Evolutionary conservation across 106 monocot genomes (phyloP), one percentile per base, ranked within the genome.

Genomic region (Apostasia ramifera): DNA sequence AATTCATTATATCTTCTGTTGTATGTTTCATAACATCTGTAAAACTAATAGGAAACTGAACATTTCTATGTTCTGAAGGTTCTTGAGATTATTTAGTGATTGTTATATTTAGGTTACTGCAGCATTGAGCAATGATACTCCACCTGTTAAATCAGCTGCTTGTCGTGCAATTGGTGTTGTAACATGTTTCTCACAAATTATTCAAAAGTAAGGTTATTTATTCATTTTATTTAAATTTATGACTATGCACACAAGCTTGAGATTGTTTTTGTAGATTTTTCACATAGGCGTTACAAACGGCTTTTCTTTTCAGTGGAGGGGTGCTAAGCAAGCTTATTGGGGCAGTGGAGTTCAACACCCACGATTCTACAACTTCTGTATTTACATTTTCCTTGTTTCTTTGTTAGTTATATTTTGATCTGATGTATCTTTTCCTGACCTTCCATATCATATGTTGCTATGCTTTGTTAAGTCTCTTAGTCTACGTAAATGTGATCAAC

Each of bases 101-200:
- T 57, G 54, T 60, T 50, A 8, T 57, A 43, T 76, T 59, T 67
- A 98, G 98, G 53, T 90, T 57, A 47, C 67, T 77, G 84, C 86
- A 66, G 85, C 90, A 58, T 9, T 78, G 12, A 80, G 77, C 54
- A 93, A 93, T 73, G 53, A 71, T 15, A 64, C 72, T 66, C 74
- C 93, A 69, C 77, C 81, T 44, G 89, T 93, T 49, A 92, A 83
- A 73, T 84, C 98, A 66, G 87, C 93, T 80, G 92, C 93, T 68
- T 98, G 98, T 63, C 82, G 98, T 60, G 98, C 87, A 57, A 79
- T 98, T 76, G 98, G 98, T 70, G 88, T 98, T 12, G 56, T 98
- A 60, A 44, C 83, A 70, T 84, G 81, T 75, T 98, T 98, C 65
- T 66, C 83, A 10, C 70, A 75, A 66, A 78, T 82, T 47, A 61